Evolutionary conservation across 306 rosid species (phyloP).

Genomic region (Dryas alaskensis): DNA sequence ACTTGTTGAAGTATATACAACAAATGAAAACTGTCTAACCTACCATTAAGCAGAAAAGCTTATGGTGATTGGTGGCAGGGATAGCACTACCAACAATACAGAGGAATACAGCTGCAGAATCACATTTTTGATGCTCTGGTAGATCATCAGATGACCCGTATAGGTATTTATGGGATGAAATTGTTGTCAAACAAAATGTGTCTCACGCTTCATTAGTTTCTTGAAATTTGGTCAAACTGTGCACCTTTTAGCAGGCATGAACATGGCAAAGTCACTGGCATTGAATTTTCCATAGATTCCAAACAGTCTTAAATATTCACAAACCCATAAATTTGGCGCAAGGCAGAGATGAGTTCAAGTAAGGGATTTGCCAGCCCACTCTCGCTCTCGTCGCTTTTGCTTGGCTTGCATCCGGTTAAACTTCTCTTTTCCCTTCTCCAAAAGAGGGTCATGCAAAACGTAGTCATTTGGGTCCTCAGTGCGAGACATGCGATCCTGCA

Average conservation of each 20-base stretch:
- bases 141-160: neutral
- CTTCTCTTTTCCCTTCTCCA: slow-evolving; percentile 96
- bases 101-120: neutral
- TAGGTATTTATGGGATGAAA: neutral
- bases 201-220: slow-evolving; percentile 9
- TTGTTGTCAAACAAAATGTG: neutral
- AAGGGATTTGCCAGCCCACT: slow-evolving; percentile 63
- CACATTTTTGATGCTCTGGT: neutral
- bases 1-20: neutral
- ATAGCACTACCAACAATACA: neutral
- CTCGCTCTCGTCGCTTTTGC: slow-evolving; percentile 58
- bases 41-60: neutral
- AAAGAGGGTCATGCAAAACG: slow-evolving; percentile 81
- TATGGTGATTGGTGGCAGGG: neutral
- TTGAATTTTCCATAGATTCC: neutral
- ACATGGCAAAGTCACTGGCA: neutral
- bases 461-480: slow-evolving; percentile 77
- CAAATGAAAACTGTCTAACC: neutral
- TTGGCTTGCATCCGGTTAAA: slow-evolving; percentile 88
- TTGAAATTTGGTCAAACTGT: neutral
- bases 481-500: slow-evolving; percentile 91
- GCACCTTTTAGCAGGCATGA: neutral
- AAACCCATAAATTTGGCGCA: neutral
- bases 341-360: slow-evolving; percentile 29
- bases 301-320: slow-evolving; percentile 3